These are phyloP conservation scores for Crotalaria pallida DNA, from an alignment of 306 rosid species.

Conservation along the genomic window DNA sequence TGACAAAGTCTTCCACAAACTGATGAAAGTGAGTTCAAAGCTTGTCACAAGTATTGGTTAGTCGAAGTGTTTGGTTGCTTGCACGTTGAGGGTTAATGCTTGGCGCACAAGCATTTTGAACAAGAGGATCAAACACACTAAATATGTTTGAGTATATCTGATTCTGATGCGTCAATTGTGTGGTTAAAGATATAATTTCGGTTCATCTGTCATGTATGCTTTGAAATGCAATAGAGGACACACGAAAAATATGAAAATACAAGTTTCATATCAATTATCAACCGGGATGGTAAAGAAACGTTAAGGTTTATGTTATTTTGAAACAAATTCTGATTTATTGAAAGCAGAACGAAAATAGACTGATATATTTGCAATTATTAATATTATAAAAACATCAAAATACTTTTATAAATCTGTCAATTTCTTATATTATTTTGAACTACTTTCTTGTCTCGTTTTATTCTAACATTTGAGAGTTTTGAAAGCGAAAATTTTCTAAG, in stretches of 20 bases:
- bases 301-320: no score
- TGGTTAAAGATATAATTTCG: constrained; percentile 8
- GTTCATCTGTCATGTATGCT: neutral
- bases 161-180: neutral
- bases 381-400: no score
- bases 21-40: neutral
- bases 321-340: no score
- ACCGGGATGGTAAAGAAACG: neutral
- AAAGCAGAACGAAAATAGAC: no score
- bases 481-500: no score
- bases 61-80: neutral
- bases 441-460: no score
- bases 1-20: neutral
- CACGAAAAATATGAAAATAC: neutral
- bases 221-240: neutral
- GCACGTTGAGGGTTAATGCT: neutral
- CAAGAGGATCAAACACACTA: neutral
- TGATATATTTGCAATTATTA: no score
- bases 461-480: no score
- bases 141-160: neutral
- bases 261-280: neutral
- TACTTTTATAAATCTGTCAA: no score
- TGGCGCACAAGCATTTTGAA: neutral
- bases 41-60: neutral
- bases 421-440: no score